Base-by-base conservation (phyloP, 306 rosid genomes). In the Sphenostylis stenocarpa region DNA sequence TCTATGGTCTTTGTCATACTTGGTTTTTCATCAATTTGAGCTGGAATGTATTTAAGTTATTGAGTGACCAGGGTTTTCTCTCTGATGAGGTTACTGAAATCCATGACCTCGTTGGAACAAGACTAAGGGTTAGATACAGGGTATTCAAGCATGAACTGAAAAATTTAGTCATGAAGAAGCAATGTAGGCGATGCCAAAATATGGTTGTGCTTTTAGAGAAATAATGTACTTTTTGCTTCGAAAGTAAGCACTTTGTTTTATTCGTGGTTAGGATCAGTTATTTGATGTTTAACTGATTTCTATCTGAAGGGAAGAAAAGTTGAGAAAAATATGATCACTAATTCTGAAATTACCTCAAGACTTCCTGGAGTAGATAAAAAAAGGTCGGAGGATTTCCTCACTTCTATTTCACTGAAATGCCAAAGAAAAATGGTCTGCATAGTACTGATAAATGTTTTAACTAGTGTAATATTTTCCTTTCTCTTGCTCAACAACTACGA, bases 151-250 rank as follows among this genome's bases (percentile, higher is more conserved):
- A 41, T 20, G n/a, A 31, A 43, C 7, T 11, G 16, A 45, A 48
- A 34, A 58, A 12, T 19, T 12, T 47, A 16, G 70, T 70, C 28
- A n/a, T 52, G 73, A 62, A 38, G 33, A 79, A 63, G 61, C 41
- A 39, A 23, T 29, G 61, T 11, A 31, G 63, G 64, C 6, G 43
- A 10, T 39, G 45, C 23, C 38, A 73, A 60, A 31, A 13, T 73
- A 10, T 13, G 58, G 24, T 17, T 4, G 44, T 23, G 34, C 57
- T 34, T 31, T 52, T 24, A n/a, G 15, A 66, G 43, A 29, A 65
- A 58, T 23, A 57, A 13, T 73, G 5, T 17, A 31, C 5, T 5
- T 45, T 73, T 74, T 57, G 4, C 36, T 56, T 34, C 4, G 31
- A 75, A 28, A 47, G 28, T 28, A 23, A 6, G 39, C 80, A 72